Conservation (phyloP, 75 land plant genomes). For the Pinus tabuliformis region DNA sequence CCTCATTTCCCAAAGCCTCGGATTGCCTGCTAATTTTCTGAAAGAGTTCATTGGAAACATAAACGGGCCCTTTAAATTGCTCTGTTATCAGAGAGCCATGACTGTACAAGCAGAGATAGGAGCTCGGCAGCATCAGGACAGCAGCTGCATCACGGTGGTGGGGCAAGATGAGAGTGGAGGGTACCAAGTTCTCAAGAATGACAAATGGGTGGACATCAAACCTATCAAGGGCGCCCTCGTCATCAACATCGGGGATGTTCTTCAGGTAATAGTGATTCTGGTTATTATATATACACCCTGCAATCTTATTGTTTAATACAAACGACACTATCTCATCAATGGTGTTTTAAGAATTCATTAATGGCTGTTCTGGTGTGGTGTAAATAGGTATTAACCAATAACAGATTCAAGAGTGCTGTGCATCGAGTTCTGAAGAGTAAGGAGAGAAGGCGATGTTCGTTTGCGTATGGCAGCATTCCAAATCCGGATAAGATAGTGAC, state of each 20-base stretch:
- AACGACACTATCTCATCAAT: too few species aligned
- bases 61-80: slow-evolving; percentile 13
- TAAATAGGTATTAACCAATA: background rate
- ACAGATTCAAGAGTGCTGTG: slow-evolving; percentile 2
- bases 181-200: slow-evolving; percentile 49
- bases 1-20: slow-evolving; percentile 22
- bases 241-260: slow-evolving; percentile 46
- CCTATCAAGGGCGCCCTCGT: slow-evolving; percentile 33
- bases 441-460: background rate
- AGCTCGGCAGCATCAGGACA: slow-evolving; percentile 36
- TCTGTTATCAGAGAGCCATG: slow-evolving; percentile 24
- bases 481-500: background rate
- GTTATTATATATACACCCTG: too few species aligned
- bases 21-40: slow-evolving; percentile 14
- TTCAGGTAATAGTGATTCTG: slow-evolving; percentile 29
- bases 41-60: slow-evolving; percentile 16
- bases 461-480: background rate
- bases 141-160: slow-evolving; percentile 35
- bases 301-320: too few species aligned
- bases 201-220: slow-evolving; percentile 37
- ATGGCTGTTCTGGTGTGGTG: too few species aligned
- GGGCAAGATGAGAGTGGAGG: slow-evolving; percentile 53
- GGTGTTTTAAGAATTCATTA: too few species aligned
- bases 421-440: slow-evolving; percentile 1
- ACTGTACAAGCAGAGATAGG: slow-evolving; percentile 20